phyloP scores from a whole-genome alignment of 2,329 filamentous ascomycete genomes.

The Colletotrichum phormii region DNA sequence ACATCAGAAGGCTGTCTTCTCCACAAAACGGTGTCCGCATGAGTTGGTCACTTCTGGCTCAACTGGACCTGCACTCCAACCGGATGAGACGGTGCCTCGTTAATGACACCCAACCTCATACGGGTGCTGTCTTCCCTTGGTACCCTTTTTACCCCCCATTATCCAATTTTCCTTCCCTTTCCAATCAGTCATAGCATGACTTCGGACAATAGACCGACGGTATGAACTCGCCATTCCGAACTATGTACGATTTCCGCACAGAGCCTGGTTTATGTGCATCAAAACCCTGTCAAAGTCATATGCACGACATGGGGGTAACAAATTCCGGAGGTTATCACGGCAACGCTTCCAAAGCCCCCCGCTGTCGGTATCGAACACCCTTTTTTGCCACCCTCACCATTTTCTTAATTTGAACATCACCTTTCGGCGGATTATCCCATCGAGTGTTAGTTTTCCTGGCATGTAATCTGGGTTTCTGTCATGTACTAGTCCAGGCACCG shows the following conservation, averaged over 20 bases:
- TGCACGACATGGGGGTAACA: constrained; percentile 31
- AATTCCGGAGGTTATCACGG: constrained; percentile 26
- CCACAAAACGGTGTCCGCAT: neutral
- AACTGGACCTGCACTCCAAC: neutral
- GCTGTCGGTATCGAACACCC: neutral
- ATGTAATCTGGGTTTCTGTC: neutral
- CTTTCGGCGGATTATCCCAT: constrained; percentile 18
- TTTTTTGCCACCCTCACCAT: neutral
- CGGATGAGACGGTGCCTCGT: neutral
- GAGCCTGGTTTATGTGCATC: neutral
- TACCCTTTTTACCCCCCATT: neutral
- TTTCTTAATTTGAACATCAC: constrained; percentile 26
- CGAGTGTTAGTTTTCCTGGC: neutral
- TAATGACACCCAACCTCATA: constrained; percentile 9
- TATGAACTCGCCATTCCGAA: neutral
- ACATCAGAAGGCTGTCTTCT: neutral
- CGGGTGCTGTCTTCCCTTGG: neutral
- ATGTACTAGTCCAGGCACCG: neutral
- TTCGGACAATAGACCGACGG: neutral
- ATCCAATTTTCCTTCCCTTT: neutral
- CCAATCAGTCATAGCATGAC: neutral
- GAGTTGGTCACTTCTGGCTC: neutral
- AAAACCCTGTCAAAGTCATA: constrained; percentile 19
- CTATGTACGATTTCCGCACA: constrained; percentile 3
- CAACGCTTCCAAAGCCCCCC: neutral